These are phyloP conservation scores for Cryphonectria naterciae DNA, from an alignment of 2,329 filamentous ascomycete genomes.

Conservation along the genomic window DNA sequence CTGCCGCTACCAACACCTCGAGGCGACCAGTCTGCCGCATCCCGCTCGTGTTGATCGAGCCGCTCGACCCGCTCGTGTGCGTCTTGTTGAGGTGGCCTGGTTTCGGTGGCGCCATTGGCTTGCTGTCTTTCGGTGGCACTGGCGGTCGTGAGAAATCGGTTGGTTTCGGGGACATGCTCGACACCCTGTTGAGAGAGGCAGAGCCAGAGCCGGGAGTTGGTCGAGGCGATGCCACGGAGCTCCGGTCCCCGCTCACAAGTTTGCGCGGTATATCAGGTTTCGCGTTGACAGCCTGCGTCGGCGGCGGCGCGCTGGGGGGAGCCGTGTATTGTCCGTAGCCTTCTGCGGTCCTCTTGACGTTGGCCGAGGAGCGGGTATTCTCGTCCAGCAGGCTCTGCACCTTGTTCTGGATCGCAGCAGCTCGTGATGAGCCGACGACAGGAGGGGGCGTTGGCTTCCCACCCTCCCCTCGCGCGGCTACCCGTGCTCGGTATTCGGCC, in stretches of 20 bases:
- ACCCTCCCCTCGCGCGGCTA: slow-evolving; percentile 64
- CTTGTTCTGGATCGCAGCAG: slow-evolving; percentile 87
- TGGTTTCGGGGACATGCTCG: slow-evolving; percentile 27
- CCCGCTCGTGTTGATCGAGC: slow-evolving; percentile 34
- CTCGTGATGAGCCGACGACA: slow-evolving; percentile 64
- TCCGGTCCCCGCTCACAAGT: slow-evolving; percentile 43
- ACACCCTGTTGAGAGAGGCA: slow-evolving; percentile 27
- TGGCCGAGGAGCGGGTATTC: slow-evolving; percentile 63
- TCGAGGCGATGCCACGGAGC: slow-evolving; percentile 35
- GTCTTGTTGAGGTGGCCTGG: slow-evolving; percentile 64
- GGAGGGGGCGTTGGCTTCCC: slow-evolving; percentile 51
- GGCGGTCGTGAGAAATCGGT: slow-evolving; percentile 32
- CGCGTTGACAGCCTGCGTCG: slow-evolving; percentile 44
- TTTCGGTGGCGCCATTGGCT: slow-evolving; percentile 64
- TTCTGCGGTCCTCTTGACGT: slow-evolving; percentile 73
- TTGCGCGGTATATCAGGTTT: slow-evolving; percentile 56
- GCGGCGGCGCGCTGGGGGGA: slow-evolving; percentile 35
- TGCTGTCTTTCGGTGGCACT: slow-evolving; percentile 38
- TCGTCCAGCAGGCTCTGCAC: slow-evolving; percentile 86
- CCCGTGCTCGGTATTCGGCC: slow-evolving; percentile 80
- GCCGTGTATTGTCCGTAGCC: slow-evolving; percentile 88
- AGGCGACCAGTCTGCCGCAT: slow-evolving; percentile 34
- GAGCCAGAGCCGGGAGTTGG: slow-evolving; percentile 27
- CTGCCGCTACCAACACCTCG: slow-evolving; percentile 49
- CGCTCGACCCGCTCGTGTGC: slow-evolving; percentile 44